Base-by-base conservation (phyloP, 2,329 filamentous ascomycete species). In the Nemania bipapillata region DNA sequence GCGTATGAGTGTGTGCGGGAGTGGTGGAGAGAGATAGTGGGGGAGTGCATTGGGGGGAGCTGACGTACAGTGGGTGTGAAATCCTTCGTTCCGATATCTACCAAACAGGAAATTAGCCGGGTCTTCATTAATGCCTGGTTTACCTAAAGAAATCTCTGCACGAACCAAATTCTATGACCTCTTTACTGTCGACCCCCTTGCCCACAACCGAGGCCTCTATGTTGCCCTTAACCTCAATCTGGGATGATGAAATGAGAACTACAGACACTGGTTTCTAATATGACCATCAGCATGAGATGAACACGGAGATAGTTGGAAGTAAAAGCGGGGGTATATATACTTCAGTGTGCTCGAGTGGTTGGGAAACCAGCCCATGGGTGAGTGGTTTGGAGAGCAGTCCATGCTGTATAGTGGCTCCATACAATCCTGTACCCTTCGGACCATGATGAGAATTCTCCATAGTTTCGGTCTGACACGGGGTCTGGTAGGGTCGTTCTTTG, bases 381-480 rank as follows among this genome's bases (percentile, higher is more conserved):
- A 26, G 24, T 26, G 59, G 47, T 52, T 54, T 62, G 45, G 59
- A 52, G 28, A 62, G 32, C 26, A 45, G 1, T 2, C 59, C 59
- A 11, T 54, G 28, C 50, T 62, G 32, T 30, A 62, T 24, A 28
- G 60, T 63, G 28, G 60, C 60, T 4, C 50, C 50, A 56, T 35
- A 24, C 17, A 50, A 28, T 26, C 60, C 50, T 24, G 50, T 63
- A 20, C 60, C 60, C 40, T 55, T 26, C 4, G 49, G 35, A 32
- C 42, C 35, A 45, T 45, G 15, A n/a, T 40, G 49, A 35, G 32
- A 40, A 22, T 32, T 58, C 26, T 12, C 55, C 32, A 7, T 47
- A 12, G 24, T 58, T 26, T 30, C 40, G 15, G 40, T 58, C 26
- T 58, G 55, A 17, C 28, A 24, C 40, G 30, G 55, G 7, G 24